Conservation (phyloP, 257 asterid genomes). For the Marsdenia floribunda region DNA sequence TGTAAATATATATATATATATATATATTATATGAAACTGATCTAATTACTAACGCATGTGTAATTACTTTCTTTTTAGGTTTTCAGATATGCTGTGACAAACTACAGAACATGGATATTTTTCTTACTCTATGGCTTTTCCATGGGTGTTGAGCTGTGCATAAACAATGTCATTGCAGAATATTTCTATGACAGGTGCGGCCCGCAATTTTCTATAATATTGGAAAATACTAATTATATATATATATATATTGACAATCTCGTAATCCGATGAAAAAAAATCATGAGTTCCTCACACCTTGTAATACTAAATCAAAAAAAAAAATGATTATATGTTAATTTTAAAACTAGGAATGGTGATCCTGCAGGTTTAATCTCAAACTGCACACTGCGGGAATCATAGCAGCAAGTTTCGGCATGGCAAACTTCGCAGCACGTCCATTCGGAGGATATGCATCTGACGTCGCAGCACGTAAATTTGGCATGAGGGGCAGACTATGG, state of each 20-base stretch:
- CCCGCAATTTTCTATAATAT: background rate
- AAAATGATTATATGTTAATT: background rate
- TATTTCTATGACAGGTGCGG: slow-evolving; percentile 45
- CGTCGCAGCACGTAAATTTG: slow-evolving; percentile 30
- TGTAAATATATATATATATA: no score
- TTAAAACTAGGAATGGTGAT: background rate
- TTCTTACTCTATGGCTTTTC: slow-evolving; percentile 52
- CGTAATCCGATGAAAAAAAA: no score
- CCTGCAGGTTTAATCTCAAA: slow-evolving; percentile 42
- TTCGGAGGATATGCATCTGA: slow-evolving; percentile 51
- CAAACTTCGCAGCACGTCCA: slow-evolving; percentile 45
- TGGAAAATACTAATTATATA: background rate
- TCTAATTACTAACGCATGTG: no score
- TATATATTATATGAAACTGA: no score
- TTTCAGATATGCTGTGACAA: slow-evolving; percentile 36
- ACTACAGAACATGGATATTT: slow-evolving; percentile 58
- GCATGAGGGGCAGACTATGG: slow-evolving; percentile 66
- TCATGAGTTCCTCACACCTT: no score
- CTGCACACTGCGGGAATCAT: slow-evolving; percentile 51
- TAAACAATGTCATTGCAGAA: slow-evolving; percentile 54
- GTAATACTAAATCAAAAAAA: no score
- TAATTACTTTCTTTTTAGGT: slow-evolving; percentile 18
- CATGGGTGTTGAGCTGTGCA: slow-evolving; percentile 53
- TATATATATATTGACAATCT: no score
- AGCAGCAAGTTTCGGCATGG: slow-evolving; percentile 61